Base-by-base conservation (phyloP, 371 early-diverging fungal genomes). In the Lichtheimia ornata region DNA sequence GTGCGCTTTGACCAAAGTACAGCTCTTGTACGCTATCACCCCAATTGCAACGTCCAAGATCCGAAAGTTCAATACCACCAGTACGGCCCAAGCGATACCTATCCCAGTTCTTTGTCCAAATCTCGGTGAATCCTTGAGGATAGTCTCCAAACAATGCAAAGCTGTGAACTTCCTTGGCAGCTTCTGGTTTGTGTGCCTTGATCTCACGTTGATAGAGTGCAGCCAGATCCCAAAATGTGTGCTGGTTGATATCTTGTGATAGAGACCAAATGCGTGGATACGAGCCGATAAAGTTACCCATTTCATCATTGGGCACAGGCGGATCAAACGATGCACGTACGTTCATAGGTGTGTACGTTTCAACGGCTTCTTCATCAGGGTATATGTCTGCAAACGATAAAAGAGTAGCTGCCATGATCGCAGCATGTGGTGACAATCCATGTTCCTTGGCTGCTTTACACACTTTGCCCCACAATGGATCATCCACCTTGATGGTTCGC, bases 201-300 rank as follows among this genome's bases (percentile, higher is more conserved):
- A 80, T 52, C 4, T 61, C 55, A 0, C 30, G 18, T 7, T 67
- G 50, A 42, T 80, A 80, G 2, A 25, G 15, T 17, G 53, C 53
- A 2, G 76, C 70, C 17, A 67, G n/a, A 0, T 18, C 18, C 81
- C 81, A 80, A 35, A 70, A 66, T 7, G 6, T n/a, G 3, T 3
- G 15, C 17, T 14, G 15, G 14, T 50, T 61, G 22, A n/a, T 0
- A n/a, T n/a, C 25, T 12, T 47, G 5, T 5, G 18, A 22, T 15
- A 54, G 27, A 44, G 58, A 58, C 69, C 73, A 74, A 6, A 62
- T 15, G 35, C 57, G 57, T 2, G 25, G 58, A 45, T 69, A 70
- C 5, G 53, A 40, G 18, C 81, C 77, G 7, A 75, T 69, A 67
- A 62, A 77, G 51, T 80, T 80, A 15, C 81, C 81, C 24, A 77